Conservation (phyloP, 2,329 filamentous ascomycete species). For the Dryadomyces quercivorus region DNA sequence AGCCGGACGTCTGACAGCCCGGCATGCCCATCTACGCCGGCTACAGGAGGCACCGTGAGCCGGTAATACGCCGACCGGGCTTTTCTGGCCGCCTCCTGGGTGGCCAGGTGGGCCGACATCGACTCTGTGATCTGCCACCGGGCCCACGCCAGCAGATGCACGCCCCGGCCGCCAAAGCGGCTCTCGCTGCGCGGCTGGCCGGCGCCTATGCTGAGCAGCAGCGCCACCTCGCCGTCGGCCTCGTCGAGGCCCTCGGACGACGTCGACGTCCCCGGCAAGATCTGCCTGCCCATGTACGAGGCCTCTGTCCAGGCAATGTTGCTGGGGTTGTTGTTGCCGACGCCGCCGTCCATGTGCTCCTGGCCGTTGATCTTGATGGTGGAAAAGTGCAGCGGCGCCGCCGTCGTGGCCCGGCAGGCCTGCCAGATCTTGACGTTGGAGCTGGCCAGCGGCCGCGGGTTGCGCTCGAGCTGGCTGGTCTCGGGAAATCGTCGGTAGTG, state of each 20-base stretch:
- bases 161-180: not conserved
- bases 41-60: not conserved
- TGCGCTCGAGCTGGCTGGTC: not conserved
- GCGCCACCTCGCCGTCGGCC: not conserved
- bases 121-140: not conserved
- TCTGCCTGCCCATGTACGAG: not conserved
- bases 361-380: not conserved
- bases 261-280: too few species aligned
- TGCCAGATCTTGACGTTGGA: not conserved
- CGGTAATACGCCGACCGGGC: not conserved
- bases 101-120: not conserved
- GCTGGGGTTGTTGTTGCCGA: not conserved
- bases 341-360: not conserved
- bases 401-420: not conserved
- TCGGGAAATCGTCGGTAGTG: not conserved
- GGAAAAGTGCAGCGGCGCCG: not conserved
- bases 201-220: not conserved
- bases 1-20: not conserved
- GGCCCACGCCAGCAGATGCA: not conserved
- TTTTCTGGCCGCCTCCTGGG: not conserved
- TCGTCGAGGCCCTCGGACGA: not conserved
- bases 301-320: not conserved
- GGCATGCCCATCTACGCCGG: not conserved
- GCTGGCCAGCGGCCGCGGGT: not conserved
- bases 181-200: not conserved